Base-by-base conservation (phyloP, 495 filamentous ascomycete genomes). In the Beverwykella pulmonaria region DNA sequence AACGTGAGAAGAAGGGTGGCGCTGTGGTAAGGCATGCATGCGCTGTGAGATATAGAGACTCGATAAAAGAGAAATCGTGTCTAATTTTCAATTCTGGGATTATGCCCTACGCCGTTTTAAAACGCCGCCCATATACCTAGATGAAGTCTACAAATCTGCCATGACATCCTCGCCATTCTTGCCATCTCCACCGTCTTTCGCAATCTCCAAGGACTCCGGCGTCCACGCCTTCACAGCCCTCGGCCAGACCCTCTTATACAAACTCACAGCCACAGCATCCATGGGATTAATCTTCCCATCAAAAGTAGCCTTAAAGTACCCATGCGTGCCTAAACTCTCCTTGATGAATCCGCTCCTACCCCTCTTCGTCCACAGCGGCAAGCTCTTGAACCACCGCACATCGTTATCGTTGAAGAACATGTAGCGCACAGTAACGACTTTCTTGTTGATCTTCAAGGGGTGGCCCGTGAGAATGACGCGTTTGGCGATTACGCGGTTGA, bases 321-420 rank as follows among this genome's bases (percentile, higher is more conserved):
- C 94, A 79, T 98, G 94, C 27, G 94, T 98, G 71, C 94, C 94
- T 66, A 98, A 79, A 69, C 87, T 83, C 81, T 98, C 94, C 81
- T 96, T 96, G 78, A 98, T 86, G 71, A 86, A 95, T 14, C 94
- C 94, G 65, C 83, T 88, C 71, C 93, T 83, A 1, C 94, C 94
- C 53, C 94, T 79, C 78, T 85, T 91, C 32, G 94, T 98, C 92
- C 93, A 98, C 61, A 98, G 79, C 67, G 92, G 92, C 74, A 98
- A 78, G 2, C 93, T 92, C 77, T 96, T 96, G 82, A 98, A 98
- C 92, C 92, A 98, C 68, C 87, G 82, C 47, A 98, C 89, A 74
- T 98, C 95, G 76, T 96, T 92, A 17, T 84, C 76, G 78, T 96
- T 96, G 85, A 98, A 98, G 82, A 98, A 98, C 94, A 98, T 98